Percentiles rank a stretch among this genome's conserved stretches.
These are phyloP conservation scores for Colletotrichum lupini DNA, from an alignment of 2,329 filamentous ascomycete species.

Conservation along the genomic window DNA sequence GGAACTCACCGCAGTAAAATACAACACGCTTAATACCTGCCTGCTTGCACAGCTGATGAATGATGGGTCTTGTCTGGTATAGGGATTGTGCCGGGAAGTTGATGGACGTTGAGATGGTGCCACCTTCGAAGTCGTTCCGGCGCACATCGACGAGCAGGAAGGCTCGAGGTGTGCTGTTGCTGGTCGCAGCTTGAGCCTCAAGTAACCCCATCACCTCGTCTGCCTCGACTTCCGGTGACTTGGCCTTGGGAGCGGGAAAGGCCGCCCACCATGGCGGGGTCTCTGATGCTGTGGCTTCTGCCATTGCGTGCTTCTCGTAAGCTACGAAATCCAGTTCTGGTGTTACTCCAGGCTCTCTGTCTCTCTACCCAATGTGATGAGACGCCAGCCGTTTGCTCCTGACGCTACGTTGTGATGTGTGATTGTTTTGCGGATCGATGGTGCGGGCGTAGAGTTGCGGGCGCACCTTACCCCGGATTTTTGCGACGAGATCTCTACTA, in stretches of 20 bases:
- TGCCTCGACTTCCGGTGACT: slow-evolving; percentile 49
- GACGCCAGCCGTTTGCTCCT: neutral
- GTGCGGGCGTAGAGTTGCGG: slow-evolving; percentile 29
- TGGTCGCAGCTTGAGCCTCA: slow-evolving; percentile 47
- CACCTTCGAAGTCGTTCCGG: slow-evolving; percentile 66
- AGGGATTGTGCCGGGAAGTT: slow-evolving; percentile 67
- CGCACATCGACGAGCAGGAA: slow-evolving; percentile 66
- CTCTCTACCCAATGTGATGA: neutral
- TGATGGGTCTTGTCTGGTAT: slow-evolving; percentile 58
- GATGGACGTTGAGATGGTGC: slow-evolving; percentile 68
- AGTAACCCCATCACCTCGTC: slow-evolving; percentile 54
- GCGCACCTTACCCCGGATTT: slow-evolving; percentile 29
- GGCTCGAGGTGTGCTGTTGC: slow-evolving; percentile 41
- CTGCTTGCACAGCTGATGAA: slow-evolving; percentile 62
- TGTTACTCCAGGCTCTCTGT: neutral
- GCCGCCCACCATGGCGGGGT: slow-evolving; percentile 51
- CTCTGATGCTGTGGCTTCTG: slow-evolving; percentile 11
- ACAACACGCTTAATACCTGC: slow-evolving; percentile 61
- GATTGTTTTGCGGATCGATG: neutral
- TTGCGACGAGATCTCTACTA: neutral
- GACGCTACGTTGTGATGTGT: neutral
- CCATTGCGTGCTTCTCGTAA: slow-evolving; percentile 8
- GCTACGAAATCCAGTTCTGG: neutral
- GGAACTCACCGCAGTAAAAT: slow-evolving; percentile 64
- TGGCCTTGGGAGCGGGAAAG: slow-evolving; percentile 56